phyloP scores from a whole-genome alignment of 129 eudicot species.

The Oenanthe sinensis region DNA sequence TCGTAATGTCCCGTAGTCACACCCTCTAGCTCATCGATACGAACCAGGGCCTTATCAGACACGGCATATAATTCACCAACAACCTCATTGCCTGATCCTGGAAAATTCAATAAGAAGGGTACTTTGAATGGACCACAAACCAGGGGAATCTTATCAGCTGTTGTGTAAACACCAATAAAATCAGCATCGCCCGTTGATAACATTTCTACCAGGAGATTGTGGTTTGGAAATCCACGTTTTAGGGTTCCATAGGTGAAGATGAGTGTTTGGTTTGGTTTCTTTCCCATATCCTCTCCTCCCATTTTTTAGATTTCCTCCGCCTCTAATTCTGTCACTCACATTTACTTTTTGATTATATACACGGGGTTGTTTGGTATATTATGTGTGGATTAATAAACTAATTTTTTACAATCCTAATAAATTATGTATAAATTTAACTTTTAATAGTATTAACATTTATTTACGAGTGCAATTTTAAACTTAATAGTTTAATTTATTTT shows the following conservation, averaged over 20 bases:
- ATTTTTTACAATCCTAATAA: too few species aligned
- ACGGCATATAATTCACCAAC: conserved; percentile 66
- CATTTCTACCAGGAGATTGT: conserved; percentile 38
- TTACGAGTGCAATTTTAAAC: too few species aligned
- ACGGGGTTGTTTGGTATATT: neutral
- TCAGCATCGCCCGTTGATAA: conserved; percentile 36
- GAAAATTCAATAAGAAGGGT: conserved; percentile 60
- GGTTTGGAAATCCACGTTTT: conserved; percentile 61
- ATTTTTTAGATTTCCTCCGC: neutral
- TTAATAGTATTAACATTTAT: too few species aligned
- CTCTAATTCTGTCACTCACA: neutral
- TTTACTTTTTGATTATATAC: neutral
- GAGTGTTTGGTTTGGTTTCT: conserved; percentile 13
- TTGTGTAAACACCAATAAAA: conserved; percentile 36
- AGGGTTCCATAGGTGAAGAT: conserved; percentile 82
- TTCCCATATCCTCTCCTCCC: neutral
- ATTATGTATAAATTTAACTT: too few species aligned
- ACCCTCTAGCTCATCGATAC: conserved; percentile 70
- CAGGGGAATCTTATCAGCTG: conserved; percentile 41
- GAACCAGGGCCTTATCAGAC: conserved; percentile 29
- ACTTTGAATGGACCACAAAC: conserved; percentile 66
- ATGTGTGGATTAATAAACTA: too few species aligned
- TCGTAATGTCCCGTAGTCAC: conserved; percentile 46
- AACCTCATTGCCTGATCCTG: conserved; percentile 40
- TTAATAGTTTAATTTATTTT: too few species aligned